phyloP scores from a whole-genome alignment of 306 rosid genomes.

The Dalbergia cochinchinensis region DNA sequence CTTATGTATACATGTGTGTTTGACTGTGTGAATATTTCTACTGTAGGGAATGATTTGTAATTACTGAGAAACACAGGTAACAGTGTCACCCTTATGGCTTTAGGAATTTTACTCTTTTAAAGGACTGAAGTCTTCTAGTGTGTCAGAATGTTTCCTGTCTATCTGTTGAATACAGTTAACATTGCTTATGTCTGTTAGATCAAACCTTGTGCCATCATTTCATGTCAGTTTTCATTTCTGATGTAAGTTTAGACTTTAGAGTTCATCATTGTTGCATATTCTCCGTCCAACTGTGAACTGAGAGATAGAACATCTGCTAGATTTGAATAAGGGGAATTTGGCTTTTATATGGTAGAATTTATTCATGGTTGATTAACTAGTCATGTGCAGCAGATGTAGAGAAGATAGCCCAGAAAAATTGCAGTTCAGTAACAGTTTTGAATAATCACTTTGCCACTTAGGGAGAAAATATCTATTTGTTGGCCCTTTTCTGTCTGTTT shows the following conservation, averaged over 20 bases:
- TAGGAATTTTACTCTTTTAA: not conserved
- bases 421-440: not conserved
- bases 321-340: not conserved
- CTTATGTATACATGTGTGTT: constrained; percentile 3
- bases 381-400: not conserved
- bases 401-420: constrained; percentile 17
- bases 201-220: constrained; percentile 1
- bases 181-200: constrained; percentile 16
- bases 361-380: not conserved
- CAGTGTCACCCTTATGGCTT: not conserved
- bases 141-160: constrained; percentile 21
- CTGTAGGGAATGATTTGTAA: constrained; percentile 11
- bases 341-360: constrained; percentile 15
- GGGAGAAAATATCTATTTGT: not conserved
- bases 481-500: not conserved
- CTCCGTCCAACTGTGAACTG: not conserved
- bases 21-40: constrained; percentile 25
- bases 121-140: constrained; percentile 1
- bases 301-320: constrained; percentile 12
- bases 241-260: not conserved
- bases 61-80: constrained; percentile 9
- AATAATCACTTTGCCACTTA: not conserved
- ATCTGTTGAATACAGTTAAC: constrained; percentile 18
- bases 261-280: too few relatives aligned
- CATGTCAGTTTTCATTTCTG: not conserved